These are phyloP conservation scores for Rhododendron ovatum DNA, from an alignment of 148 eudicot genomes.

Conservation along the genomic window DNA sequence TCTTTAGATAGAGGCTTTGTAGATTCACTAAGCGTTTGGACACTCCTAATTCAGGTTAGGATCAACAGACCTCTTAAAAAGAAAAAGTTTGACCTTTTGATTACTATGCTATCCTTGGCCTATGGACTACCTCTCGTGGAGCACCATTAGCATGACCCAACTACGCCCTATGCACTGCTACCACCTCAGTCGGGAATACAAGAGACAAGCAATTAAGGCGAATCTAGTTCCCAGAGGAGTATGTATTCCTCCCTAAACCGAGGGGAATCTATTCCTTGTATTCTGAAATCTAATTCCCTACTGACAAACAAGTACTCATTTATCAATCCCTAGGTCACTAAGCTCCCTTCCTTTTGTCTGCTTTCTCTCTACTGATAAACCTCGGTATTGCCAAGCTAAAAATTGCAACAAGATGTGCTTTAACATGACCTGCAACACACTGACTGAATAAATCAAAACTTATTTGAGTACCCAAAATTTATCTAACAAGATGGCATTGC, in stretches of 20 bases:
- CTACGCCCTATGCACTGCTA: neutral
- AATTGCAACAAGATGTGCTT: too few species aligned
- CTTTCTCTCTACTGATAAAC: neutral
- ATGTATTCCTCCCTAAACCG: neutral
- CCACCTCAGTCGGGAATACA: neutral
- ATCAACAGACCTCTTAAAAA: neutral
- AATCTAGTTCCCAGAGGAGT: neutral
- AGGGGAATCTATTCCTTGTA: neutral
- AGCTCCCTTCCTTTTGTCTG: neutral
- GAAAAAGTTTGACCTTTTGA: neutral
- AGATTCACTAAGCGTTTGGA: neutral
- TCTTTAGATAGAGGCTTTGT: neutral
- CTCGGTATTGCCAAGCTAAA: too few species aligned
- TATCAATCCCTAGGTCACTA: neutral
- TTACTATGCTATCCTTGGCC: neutral
- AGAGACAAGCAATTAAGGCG: neutral
- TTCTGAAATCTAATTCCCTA: neutral
- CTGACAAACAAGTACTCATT: neutral
- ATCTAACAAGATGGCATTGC: too few species aligned
- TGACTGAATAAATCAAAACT: too few species aligned
- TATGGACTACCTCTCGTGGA: neutral
- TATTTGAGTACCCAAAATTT: too few species aligned
- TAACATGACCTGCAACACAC: too few species aligned
- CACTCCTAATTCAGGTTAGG: neutral
- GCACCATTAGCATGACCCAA: neutral